These are phyloP conservation scores for Cyclostephanos tholiformis DNA, from an alignment of 108 stramenopile genomes.

Conservation along the genomic window DNA sequence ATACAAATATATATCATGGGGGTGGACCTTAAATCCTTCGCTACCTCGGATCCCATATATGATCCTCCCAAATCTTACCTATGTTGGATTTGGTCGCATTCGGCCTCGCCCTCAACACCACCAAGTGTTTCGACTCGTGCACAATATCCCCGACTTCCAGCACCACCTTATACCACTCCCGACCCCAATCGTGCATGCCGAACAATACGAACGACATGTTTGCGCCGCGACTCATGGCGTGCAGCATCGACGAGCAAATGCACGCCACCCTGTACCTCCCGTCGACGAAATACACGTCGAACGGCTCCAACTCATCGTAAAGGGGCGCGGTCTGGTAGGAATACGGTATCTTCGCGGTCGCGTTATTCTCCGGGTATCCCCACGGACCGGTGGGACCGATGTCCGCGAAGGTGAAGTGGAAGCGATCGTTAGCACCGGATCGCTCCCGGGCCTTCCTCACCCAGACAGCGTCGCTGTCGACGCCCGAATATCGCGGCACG, in stretches of 20 bases:
- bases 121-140: constrained; percentile 3
- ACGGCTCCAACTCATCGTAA: constrained; percentile 36
- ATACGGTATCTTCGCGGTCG: constrained; percentile 27
- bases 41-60: constrained; percentile 1
- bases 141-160: constrained; percentile 23
- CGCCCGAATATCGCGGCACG: constrained; percentile 53
- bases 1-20: too few relatives aligned
- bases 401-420: constrained; percentile 56
- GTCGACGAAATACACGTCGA: constrained; percentile 64
- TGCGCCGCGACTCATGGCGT: constrained; percentile 19
- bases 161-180: background rate
- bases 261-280: constrained; percentile 55
- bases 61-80: constrained; percentile 28
- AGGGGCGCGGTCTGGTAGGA: constrained; percentile 50
- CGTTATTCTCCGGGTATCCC: constrained; percentile 33
- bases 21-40: too few relatives aligned
- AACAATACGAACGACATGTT: background rate
- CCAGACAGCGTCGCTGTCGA: constrained; percentile 58
- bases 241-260: constrained; percentile 35
- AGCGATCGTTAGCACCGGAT: constrained; percentile 25
- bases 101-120: constrained; percentile 30
- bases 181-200: background rate
- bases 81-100: constrained; percentile 31
- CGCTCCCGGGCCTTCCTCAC: constrained; percentile 28
- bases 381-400: constrained; percentile 42